A percentile compares a stretch with the other conserved stretches of the same genome.
Evolutionary conservation across 148 eudicot species (phyloP).

Genomic region (Vaccinium darrowii): DNA sequence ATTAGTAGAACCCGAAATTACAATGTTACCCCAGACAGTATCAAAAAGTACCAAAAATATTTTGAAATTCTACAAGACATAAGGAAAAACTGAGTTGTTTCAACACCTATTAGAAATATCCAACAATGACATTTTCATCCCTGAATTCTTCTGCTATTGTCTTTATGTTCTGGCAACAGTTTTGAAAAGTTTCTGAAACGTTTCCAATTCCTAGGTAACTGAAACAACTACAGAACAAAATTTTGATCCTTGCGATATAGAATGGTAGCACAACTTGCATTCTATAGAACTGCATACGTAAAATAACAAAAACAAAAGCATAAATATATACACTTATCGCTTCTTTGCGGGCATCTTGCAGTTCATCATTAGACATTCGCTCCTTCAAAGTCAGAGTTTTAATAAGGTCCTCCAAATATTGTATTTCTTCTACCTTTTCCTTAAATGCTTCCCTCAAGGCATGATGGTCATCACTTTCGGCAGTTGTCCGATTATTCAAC

Average conservation of each 20-base stretch:
- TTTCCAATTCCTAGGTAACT: neutral
- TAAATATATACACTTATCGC: slow-evolving; percentile 9
- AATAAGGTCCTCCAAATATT: neutral
- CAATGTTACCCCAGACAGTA: neutral
- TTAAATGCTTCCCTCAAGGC: slow-evolving; percentile 12
- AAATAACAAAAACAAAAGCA: neutral
- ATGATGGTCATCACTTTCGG: neutral
- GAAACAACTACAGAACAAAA: neutral
- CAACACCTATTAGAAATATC: neutral
- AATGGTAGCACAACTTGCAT: neutral
- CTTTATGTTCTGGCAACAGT: neutral
- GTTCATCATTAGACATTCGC: slow-evolving; percentile 17
- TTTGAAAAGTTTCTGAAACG: neutral
- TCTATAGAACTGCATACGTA: neutral
- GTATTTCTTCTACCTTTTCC: neutral
- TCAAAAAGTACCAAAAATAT: neutral
- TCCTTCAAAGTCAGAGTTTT: slow-evolving; percentile 13
- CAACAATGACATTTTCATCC: neutral
- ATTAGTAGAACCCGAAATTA: neutral
- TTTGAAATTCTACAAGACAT: neutral
- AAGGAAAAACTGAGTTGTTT: neutral
- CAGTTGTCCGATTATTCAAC: slow-evolving; percentile 11
- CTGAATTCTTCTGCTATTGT: neutral
- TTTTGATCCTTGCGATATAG: neutral
- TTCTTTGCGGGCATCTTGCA: slow-evolving; percentile 31